Percentiles rank a stretch among this genome's conserved stretches.
Conservation (phyloP, 192 early-diverging fungal genomes). For the Entomortierella parvispora region DNA sequence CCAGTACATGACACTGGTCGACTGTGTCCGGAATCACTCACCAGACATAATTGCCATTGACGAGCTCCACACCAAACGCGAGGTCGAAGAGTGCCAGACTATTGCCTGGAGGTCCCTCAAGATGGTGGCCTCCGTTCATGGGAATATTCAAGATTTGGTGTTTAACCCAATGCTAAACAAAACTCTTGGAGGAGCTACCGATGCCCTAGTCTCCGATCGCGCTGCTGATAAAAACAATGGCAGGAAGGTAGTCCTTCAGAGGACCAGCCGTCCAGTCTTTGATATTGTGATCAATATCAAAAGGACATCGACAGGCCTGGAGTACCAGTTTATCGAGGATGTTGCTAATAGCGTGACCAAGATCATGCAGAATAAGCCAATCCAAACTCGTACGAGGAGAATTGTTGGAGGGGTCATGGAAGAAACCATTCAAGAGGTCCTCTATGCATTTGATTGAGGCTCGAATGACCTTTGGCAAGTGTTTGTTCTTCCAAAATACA, state of each 20-base stretch:
- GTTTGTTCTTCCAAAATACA: no score
- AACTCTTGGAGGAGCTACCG: constrained; percentile 5
- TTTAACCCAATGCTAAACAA: constrained; percentile 26
- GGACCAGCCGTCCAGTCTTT: constrained; percentile 4
- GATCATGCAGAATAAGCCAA: constrained; percentile 13
- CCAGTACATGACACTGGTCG: constrained; percentile 10
- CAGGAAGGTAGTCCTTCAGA: constrained; percentile 7
- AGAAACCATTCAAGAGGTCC: constrained; percentile 1
- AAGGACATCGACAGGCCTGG: constrained; percentile 3
- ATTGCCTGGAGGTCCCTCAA: constrained; percentile 18
- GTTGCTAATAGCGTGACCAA: constrained; percentile 12
- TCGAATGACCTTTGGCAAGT: no score
- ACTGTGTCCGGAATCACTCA: constrained; percentile 20
- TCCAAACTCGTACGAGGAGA: not conserved
- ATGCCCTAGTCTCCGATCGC: constrained; percentile 13
- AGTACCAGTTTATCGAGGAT: constrained; percentile 12
- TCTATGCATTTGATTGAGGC: no score
- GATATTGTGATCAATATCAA: constrained; percentile 21
- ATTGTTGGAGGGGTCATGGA: constrained; percentile 3
- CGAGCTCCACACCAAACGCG: constrained; percentile 14
- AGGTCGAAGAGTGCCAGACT: constrained; percentile 18
- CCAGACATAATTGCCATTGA: constrained; percentile 21
- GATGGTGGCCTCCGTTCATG: constrained; percentile 20
- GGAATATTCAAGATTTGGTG: constrained; percentile 18
- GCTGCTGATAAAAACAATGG: constrained; percentile 1